A percentile compares a stretch with the other conserved stretches of the same genome.
Conservation (phyloP, 805 yeast genomes). For the Brettanomyces bruxellensis region DNA sequence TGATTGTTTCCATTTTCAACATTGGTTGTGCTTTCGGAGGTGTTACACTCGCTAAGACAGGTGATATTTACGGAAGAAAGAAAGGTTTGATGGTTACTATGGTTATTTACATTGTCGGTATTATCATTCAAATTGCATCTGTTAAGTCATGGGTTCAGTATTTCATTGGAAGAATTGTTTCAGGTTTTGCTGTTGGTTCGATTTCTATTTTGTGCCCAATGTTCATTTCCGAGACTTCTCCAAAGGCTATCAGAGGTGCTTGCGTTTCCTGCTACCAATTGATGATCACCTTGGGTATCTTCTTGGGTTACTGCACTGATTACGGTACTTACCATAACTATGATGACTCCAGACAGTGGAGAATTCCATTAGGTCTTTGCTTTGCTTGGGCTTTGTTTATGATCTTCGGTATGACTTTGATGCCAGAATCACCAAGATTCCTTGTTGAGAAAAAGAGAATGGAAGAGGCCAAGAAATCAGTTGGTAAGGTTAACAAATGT, state of each 20-base stretch:
- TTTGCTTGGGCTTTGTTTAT: constrained; percentile 44
- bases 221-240: constrained; percentile 62
- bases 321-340: constrained; percentile 50
- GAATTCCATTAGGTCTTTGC: constrained; percentile 49
- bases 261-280: constrained; percentile 63
- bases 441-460: constrained; percentile 40
- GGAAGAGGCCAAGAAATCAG: constrained; percentile 45
- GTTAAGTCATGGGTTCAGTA: constrained; percentile 50
- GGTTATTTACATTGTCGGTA: constrained; percentile 52
- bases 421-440: constrained; percentile 67
- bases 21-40: constrained; percentile 72
- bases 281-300: constrained; percentile 62
- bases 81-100: constrained; percentile 43
- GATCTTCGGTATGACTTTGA: constrained; percentile 41
- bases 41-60: constrained; percentile 44
- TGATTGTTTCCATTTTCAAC: constrained; percentile 63
- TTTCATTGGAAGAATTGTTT: constrained; percentile 50
- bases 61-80: constrained; percentile 56
- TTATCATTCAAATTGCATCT: constrained; percentile 52
- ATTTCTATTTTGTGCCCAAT: constrained; percentile 45
- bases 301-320: constrained; percentile 59
- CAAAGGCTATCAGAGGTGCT: constrained; percentile 63
- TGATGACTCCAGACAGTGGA: constrained; percentile 49
- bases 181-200: constrained; percentile 50
- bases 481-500: constrained; percentile 52